Conservation (phyloP, 805 yeast species). For the Pichia insulana region DNA sequence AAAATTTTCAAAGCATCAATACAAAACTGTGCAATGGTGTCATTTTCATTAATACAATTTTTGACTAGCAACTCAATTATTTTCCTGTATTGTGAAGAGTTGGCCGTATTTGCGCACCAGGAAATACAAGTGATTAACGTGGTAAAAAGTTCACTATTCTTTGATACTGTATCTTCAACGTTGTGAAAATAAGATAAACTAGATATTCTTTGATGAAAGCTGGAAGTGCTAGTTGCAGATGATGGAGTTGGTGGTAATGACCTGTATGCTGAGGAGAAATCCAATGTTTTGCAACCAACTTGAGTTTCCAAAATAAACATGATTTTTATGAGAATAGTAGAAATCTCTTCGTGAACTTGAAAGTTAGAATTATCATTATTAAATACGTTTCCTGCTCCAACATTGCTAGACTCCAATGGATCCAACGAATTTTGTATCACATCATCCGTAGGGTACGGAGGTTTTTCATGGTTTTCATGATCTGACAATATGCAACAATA, state of each 20-base stretch:
- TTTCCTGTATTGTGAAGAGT: slow-evolving; percentile 39
- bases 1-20: slow-evolving; percentile 53
- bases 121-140: slow-evolving; percentile 66
- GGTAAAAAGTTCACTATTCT: slow-evolving; percentile 55
- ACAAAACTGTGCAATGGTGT: slow-evolving; percentile 55
- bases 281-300: slow-evolving; percentile 35
- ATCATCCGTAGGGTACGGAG: slow-evolving; percentile 64
- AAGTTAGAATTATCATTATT: slow-evolving; percentile 38
- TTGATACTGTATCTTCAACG: slow-evolving; percentile 22
- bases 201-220: slow-evolving; percentile 31
- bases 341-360: slow-evolving; percentile 62
- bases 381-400: slow-evolving; percentile 31
- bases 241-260: slow-evolving; percentile 14
- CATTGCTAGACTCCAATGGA: slow-evolving; percentile 27
- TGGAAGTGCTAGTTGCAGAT: slow-evolving; percentile 16
- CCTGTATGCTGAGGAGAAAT: slow-evolving; percentile 5
- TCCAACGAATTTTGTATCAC: slow-evolving; percentile 29
- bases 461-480: slow-evolving; percentile 45
- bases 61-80: slow-evolving; percentile 70
- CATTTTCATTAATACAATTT: slow-evolving; percentile 63
- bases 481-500: slow-evolving; percentile 68
- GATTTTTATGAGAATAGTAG: slow-evolving; percentile 45
- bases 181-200: slow-evolving; percentile 30
- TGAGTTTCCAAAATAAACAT: slow-evolving; percentile 52
- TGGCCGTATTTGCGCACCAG: slow-evolving; percentile 42